Evolutionary conservation across 306 rosid species (phyloP), one percentile per base, ranked within the genome.

Genomic region (Inga laurina): DNA sequence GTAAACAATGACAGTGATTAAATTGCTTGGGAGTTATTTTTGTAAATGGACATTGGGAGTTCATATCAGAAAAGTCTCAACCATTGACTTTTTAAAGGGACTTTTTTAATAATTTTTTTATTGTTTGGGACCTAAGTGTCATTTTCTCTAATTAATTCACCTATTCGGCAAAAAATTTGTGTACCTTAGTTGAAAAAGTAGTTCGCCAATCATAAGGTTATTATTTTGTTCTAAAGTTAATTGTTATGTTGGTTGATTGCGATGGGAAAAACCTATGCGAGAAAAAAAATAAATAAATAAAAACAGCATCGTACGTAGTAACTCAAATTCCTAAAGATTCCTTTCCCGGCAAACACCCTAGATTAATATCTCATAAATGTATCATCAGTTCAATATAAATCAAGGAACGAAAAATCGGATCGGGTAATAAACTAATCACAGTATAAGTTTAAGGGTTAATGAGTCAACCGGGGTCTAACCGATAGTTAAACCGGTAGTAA

Each of bases 171-270:
- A 34, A 75, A 51, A 14, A 69, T 10, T 72, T 54, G 77, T 83
- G 66, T 76, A 19, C 69, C 71, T 74, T 57, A 75, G 82, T 44
- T 69, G 27, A 18, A 81, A 46, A 48, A 69, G 34, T 32, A 44
- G 75, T 35, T 54, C 30, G 27, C 27, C 37, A 12, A 68, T 80
- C 34, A 30, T 54, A 56, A 13, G 30, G 49, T 52, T 37, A 2
- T 30, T 15, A 2, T 11, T 4, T 9, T 49, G 27, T 78, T 81
- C 57, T 34, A 52, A 56, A 54, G 24, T 15, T 32, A 65, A 32
- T 7, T 32, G 71, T 15, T 30, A 32, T 4, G 32, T 65, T 32
- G 44, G 30, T 65, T 14, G 71, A 65, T 65, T 65, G 39, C n/a
- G 11, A 65, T 65, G 43, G 43, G 2, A 61, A 64, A 30, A 64